Conservation (phyloP, 805 yeast genomes). For the Dipodascus geniculatus region DNA sequence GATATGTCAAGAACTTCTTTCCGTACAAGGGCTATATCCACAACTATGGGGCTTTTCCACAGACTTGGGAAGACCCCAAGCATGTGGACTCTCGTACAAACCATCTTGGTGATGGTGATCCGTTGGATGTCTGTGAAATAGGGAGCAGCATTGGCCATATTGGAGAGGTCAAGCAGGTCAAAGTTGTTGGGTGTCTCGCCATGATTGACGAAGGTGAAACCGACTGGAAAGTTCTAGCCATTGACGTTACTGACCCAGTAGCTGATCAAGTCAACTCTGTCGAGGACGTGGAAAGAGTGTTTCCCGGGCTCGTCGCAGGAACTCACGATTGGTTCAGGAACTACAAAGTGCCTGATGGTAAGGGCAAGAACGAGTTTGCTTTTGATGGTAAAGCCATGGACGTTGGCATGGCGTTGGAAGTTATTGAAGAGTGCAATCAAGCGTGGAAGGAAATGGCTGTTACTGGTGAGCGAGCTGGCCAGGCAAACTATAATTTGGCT, state of each 20-base stretch:
- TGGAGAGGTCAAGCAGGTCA: constrained; percentile 77
- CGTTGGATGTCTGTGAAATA: constrained; percentile 87
- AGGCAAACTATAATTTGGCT: background rate
- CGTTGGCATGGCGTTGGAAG: constrained; percentile 44
- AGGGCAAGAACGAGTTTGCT: constrained; percentile 64
- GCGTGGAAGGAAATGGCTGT: constrained; percentile 56
- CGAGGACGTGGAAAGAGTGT: constrained; percentile 50
- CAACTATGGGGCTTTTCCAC: constrained; percentile 50
- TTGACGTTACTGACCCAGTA: constrained; percentile 55
- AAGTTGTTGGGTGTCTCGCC: constrained; percentile 90
- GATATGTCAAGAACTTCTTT: constrained; percentile 69
- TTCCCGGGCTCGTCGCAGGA: constrained; percentile 62
- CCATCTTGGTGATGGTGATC: constrained; percentile 83
- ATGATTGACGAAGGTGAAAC: constrained; percentile 94
- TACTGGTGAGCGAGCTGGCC: background rate
- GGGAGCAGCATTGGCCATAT: constrained; percentile 46
- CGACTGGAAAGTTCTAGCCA: constrained; percentile 84
- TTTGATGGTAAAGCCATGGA: constrained; percentile 56
- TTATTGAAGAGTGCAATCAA: constrained; percentile 51
- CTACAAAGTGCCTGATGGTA: constrained; percentile 76
- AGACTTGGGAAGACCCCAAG: constrained; percentile 96
- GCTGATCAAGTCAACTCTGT: constrained; percentile 49
- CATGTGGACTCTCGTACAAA: constrained; percentile 33
- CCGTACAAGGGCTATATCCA: constrained; percentile 80
- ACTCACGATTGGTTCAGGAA: constrained; percentile 73